A percentile compares a stretch with the other conserved stretches of the same genome.
These are phyloP conservation scores for Cucurbita argyrosperma DNA, from an alignment of 306 rosid species.

Conservation along the genomic window DNA sequence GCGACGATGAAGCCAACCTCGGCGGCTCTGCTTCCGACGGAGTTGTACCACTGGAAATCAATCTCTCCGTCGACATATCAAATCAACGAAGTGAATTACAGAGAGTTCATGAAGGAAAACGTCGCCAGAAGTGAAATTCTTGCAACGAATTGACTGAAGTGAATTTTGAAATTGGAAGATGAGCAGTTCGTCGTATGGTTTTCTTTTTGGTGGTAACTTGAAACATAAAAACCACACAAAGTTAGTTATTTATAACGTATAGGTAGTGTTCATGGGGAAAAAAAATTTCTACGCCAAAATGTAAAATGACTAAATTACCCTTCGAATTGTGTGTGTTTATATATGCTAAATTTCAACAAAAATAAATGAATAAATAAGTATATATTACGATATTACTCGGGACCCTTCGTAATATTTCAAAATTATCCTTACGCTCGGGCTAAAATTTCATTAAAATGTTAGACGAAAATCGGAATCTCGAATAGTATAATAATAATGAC, in stretches of 20 bases:
- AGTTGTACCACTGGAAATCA: conserved; percentile 16
- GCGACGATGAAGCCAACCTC: conserved; percentile 7
- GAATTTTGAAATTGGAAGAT: not conserved
- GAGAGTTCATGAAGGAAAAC: not conserved
- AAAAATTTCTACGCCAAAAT: not conserved
- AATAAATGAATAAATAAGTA: too few species aligned
- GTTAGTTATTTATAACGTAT: not conserved
- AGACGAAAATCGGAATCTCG: too few species aligned
- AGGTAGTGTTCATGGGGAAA: not conserved
- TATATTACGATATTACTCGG: too few species aligned
- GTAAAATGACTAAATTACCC: not conserved
- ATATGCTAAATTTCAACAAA: too few species aligned
- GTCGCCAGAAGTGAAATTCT: not conserved
- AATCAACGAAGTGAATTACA: not conserved
- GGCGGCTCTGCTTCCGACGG: conserved; percentile 19
- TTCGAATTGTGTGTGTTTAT: too few species aligned
- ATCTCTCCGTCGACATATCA: conserved; percentile 48
- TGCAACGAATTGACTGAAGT: not conserved
- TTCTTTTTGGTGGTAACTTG: not conserved
- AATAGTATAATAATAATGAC: too few species aligned
- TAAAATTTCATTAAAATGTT: too few species aligned
- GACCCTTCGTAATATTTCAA: too few species aligned
- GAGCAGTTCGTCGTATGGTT: conserved; percentile 22
- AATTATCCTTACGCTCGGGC: too few species aligned
- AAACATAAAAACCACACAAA: not conserved